A percentile compares a stretch with the other conserved stretches of the same genome.
These are phyloP conservation scores for Aspergillus funiculosus DNA, from an alignment of 495 filamentous ascomycete genomes.

Conservation along the genomic window DNA sequence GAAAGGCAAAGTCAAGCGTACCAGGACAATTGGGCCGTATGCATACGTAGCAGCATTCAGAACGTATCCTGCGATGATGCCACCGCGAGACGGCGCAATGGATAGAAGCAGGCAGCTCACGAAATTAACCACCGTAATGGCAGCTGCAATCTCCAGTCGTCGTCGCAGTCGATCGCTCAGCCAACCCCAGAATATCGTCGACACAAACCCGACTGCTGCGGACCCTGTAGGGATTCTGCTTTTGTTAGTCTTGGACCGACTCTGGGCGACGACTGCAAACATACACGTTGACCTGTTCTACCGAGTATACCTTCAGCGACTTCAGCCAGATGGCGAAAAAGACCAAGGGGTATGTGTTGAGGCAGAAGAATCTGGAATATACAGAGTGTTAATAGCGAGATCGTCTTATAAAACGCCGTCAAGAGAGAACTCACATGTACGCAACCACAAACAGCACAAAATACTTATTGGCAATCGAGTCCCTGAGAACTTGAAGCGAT, in stretches of 20 bases:
- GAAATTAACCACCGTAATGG: too few species aligned
- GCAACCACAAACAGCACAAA: neutral
- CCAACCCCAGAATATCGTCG: slow-evolving; percentile 3
- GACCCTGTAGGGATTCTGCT: too few species aligned
- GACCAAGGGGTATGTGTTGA: neutral
- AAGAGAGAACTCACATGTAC: neutral
- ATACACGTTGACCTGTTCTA: slow-evolving; percentile 5
- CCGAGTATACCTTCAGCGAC: neutral
- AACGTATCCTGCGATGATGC: neutral
- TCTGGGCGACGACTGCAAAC: too few species aligned
- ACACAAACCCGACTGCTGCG: slow-evolving; percentile 1
- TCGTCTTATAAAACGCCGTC: neutral
- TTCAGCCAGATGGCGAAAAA: slow-evolving; percentile 7
- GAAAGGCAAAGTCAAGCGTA: neutral
- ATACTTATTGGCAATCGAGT: neutral
- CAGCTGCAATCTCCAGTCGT: slow-evolving; percentile 1
- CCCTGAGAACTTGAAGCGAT: too few species aligned
- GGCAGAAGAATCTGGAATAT: neutral
- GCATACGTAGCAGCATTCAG: slow-evolving; percentile 1
- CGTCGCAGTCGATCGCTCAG: neutral
- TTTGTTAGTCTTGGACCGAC: too few species aligned
- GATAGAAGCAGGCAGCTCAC: too few species aligned
- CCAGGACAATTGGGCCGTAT: neutral
- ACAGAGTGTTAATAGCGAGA: neutral
- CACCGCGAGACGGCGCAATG: slow-evolving; percentile 1